A percentile compares a stretch with the other conserved stretches of the same genome.
Conservation (phyloP, 345 rosid species). For the Rhodamnia rubescens region DNA sequence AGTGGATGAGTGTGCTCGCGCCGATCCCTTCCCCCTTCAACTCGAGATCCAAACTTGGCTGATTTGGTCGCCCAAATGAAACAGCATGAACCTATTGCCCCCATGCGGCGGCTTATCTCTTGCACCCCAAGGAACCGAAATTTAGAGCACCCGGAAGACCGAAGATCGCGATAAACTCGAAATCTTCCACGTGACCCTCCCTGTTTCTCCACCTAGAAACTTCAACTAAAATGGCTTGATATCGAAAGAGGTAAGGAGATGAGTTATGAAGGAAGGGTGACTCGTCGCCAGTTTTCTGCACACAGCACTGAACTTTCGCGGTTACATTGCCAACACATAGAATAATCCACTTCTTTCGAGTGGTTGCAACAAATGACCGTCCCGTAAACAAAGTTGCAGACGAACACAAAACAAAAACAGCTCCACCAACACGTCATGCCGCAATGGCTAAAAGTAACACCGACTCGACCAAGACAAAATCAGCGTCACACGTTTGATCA, state of each 20-base stretch:
- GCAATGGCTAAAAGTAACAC: not conserved
- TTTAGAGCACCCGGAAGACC: not conserved
- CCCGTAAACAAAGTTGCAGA: not conserved
- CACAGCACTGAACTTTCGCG: not conserved
- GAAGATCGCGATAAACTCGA: not conserved
- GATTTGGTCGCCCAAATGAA: not conserved
- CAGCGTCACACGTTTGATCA: not conserved
- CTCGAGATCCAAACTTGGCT: not conserved
- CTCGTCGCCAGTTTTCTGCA: not conserved
- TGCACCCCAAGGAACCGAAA: not conserved
- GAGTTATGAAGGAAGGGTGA: not conserved
- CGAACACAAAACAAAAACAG: not conserved
- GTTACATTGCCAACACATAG: no score
- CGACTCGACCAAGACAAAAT: no score
- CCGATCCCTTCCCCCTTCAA: not conserved
- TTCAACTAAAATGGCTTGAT: not conserved
- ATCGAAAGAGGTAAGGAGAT: not conserved
- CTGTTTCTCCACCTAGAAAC: not conserved
- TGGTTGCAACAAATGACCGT: not conserved
- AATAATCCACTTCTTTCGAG: not conserved
- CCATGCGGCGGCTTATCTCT: not conserved
- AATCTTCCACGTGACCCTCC: not conserved
- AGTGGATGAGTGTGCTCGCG: rapidly evolving
- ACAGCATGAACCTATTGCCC: not conserved
- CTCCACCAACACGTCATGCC: not conserved